Evolutionary conservation across 805 yeast species (phyloP), one percentile per base, ranked within the genome.

Genomic region (Teunomyces atbi): DNA sequence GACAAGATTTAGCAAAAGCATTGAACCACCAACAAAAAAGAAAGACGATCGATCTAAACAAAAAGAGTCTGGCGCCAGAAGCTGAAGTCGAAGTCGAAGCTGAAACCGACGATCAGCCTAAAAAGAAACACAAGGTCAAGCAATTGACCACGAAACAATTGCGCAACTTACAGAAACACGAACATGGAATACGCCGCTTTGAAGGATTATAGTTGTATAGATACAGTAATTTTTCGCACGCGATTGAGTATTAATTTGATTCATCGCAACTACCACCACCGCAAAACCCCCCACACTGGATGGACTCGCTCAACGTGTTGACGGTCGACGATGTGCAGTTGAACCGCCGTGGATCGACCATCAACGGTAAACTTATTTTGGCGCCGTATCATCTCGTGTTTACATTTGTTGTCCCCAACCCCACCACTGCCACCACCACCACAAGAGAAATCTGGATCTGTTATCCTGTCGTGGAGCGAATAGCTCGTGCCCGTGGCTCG

Each of bases 361-460:
- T 69, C 28, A 49, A 47, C 6, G 77, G 77, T 12, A 60, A 63
- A n/a, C 60, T 72, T n/a, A 49, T 66, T 5, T 56, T 72, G 29
- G 64, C 73, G 3, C 59, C 64, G 2, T 60, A 54, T 48, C 77
- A 72, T 52, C 60, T 71, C 47, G 74, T 72, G 6, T 72, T 72
- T 52, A 62, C 67, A 28, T 72, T 69, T 46, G 28, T 41, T 18
- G 56, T 44, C 20, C 47, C 40, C 38, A n/a, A 18, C 29, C 20
- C 33, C 7, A 37, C 38, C 20, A 34, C 40, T 18, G 58, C 71
- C 29, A 23, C 33, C 7, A 37, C 38, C 20, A 34, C 40, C 21
- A 58, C 71, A 6, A 71, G 82, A 47, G 98, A 94, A 62, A 79
- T 89, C 26, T 94, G 98, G 99, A 77, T 89, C 26, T 86, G 96